These are phyloP conservation scores for Isabelozyma gotoi DNA, from an alignment of 805 yeast genomes.

Conservation along the genomic window DNA sequence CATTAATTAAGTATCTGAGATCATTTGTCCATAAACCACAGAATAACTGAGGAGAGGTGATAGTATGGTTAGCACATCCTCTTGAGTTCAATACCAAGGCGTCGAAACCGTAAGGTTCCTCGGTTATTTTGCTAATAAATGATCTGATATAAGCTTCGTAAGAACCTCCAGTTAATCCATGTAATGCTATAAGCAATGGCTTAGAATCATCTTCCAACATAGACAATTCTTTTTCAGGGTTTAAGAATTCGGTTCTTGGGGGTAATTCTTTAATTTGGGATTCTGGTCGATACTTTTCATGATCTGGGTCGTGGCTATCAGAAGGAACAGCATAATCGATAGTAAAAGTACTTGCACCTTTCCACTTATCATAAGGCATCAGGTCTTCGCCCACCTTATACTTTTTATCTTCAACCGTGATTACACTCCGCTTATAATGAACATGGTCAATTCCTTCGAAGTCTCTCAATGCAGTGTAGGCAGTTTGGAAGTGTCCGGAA, in stretches of 20 bases:
- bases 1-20: conserved; percentile 56
- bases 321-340: conserved; percentile 43
- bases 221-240: conserved; percentile 42
- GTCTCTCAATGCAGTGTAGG: conserved; percentile 46
- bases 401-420: conserved; percentile 25
- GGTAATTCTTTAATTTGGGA: conserved; percentile 58
- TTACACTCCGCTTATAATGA: conserved; percentile 44
- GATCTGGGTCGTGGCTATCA: conserved; percentile 13
- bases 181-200: conserved; percentile 63
- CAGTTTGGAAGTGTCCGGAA: conserved; percentile 51
- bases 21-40: conserved; percentile 72
- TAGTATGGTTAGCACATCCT: conserved; percentile 75
- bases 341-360: conserved; percentile 47
- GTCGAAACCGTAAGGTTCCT: conserved; percentile 45
- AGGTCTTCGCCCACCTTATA: conserved; percentile 26
- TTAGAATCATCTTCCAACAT: conserved; percentile 35
- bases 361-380: conserved; percentile 39
- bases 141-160: conserved; percentile 72
- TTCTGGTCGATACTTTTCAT: conserved; percentile 35
- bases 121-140: conserved; percentile 44
- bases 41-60: conserved; percentile 66
- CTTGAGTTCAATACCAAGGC: conserved; percentile 64
- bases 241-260: conserved; percentile 65
- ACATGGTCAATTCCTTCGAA: conserved; percentile 42
- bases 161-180: conserved; percentile 80